Conservation (phyloP, 2,329 filamentous ascomycete genomes). For the Diaporthe sp. region DNA sequence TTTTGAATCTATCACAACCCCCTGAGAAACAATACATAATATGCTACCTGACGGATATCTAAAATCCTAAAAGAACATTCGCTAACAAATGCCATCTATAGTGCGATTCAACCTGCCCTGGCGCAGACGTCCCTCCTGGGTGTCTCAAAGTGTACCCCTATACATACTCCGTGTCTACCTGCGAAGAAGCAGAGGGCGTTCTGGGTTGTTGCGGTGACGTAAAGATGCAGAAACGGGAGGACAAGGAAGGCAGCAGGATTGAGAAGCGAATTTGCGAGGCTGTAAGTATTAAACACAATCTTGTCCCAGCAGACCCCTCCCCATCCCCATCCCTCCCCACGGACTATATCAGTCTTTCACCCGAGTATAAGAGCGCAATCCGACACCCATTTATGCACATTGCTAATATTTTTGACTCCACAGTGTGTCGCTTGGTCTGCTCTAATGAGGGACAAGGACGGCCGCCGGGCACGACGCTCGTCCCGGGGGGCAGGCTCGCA, state of each 20-base stretch:
- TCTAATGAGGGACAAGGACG: background rate
- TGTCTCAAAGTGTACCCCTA: constrained; percentile 17
- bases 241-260: background rate
- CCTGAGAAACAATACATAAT: background rate
- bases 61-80: background rate
- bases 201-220: background rate
- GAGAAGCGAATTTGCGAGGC: constrained; percentile 17
- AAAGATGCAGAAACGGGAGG: background rate
- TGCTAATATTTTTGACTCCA: background rate
- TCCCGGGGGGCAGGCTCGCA: background rate
- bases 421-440: constrained; percentile 13
- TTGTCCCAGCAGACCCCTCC: background rate
- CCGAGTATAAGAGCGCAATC: fast-evolving
- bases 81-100: background rate
- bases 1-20: too few species aligned
- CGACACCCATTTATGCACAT: background rate
- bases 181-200: background rate
- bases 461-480: background rate
- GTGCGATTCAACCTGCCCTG: background rate
- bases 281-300: background rate
- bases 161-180: background rate
- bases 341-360: background rate
- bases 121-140: background rate
- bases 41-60: background rate
- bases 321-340: too few species aligned